Base-by-base conservation (phyloP, 176 grass and related monocot species). In the Paspalum vaginatum region DNA sequence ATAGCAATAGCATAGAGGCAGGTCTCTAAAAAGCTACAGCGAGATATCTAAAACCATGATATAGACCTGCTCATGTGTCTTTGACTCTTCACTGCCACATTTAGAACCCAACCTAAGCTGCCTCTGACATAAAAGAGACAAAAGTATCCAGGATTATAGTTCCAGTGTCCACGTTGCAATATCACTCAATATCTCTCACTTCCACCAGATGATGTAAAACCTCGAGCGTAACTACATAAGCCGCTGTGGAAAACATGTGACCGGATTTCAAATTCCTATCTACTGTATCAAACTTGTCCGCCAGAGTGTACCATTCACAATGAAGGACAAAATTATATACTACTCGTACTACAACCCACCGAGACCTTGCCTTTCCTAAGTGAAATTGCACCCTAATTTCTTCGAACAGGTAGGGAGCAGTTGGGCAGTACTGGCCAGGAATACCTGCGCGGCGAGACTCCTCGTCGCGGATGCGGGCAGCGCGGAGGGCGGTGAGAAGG, bases 371-470 rank as follows among this genome's bases (percentile, higher is more conserved):
- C 5, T 32, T 8, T 1, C 15, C 54, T 3, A 27, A 20, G 45
- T 11, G 25, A 17, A 24, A 64, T 50, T 1, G 3, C 52, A 67
- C 12, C 49, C 0, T 1, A 21, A 17, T 13, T 49, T 82, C 64
- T 22, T 82, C 78, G 65, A 82, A 71, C 54, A 87, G 37, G 46
- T 53, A 9, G 44, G 15, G 63, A 2, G 72, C 70, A 46, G 73
- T 24, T 46, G 22, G 18, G 25, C 44, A 16, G 40, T 39, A 54
- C 65, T 42, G n/a, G 0, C n/a, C 17, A 22, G 32, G 61, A 11
- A 7, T 67, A 79, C 90, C 90, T 41, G 90, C 32, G 37, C 79
- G 83, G 74, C 70, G 79, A 47, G 86, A 92, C 77, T 92, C 90
- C 45, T 79, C 72, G 68, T 92, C 58, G 16, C 86, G 90, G 65